A percentile compares a stretch with the other conserved stretches of the same genome.
Evolutionary conservation across 371 early-diverging fungal genomes (phyloP).

Genomic region (Vairimorpha ceranae): DNA sequence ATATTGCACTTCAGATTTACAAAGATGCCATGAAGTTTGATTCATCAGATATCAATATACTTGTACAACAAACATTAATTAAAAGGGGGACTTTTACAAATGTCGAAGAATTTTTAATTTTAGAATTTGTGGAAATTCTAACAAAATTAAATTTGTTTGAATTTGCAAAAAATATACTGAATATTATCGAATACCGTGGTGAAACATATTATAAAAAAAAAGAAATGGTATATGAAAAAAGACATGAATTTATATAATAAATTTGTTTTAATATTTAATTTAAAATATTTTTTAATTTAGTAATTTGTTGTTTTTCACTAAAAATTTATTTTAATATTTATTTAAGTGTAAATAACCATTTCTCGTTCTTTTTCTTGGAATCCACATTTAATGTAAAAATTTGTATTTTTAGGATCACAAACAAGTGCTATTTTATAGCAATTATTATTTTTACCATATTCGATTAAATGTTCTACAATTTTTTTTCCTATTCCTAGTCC

Average conservation of each 20-base stretch:
- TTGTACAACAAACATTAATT: constrained; percentile 1
- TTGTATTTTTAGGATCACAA: constrained; percentile 73
- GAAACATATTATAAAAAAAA: constrained; percentile 47
- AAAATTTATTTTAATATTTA: background rate
- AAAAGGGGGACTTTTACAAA: constrained; percentile 27
- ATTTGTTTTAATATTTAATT: background rate
- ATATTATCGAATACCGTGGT: constrained; percentile 46
- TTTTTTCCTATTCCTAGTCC: constrained; percentile 70
- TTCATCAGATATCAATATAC: constrained; percentile 9
- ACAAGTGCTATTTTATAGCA: constrained; percentile 75
- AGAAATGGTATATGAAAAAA: constrained; percentile 33
- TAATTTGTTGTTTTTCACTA: background rate
- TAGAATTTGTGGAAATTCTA: constrained; percentile 54
- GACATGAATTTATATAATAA: background rate
- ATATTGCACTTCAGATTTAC: constrained; percentile 36
- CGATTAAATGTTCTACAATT: constrained; percentile 64
- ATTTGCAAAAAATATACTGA: constrained; percentile 28
- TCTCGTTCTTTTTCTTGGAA: constrained; percentile 68
- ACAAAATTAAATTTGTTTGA: constrained; percentile 7
- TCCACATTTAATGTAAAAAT: constrained; percentile 84
- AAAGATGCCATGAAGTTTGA: constrained; percentile 11
- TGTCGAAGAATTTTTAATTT: constrained; percentile 49
- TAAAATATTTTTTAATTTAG: background rate
- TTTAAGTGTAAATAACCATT: constrained; percentile 53
- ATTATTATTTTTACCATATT: constrained; percentile 62